Conservation (phyloP, 768 basidiomycete genomes). For the Porpolomopsis calyptriformis region DNA sequence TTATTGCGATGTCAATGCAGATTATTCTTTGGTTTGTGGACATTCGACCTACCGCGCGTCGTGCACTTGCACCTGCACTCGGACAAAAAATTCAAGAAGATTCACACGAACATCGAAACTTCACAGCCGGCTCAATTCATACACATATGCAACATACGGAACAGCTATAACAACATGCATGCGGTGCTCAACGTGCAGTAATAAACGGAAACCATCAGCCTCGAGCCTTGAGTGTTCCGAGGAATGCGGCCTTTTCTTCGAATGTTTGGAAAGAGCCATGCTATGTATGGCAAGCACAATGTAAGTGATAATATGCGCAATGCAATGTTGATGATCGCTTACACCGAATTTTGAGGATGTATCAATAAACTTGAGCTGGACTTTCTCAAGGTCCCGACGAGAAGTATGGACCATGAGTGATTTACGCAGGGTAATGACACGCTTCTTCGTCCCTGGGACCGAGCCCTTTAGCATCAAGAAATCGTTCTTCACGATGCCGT, state of each 20-base stretch:
- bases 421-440: constrained; percentile 94
- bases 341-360: constrained; percentile 96
- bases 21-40: too few species aligned
- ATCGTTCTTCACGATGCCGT: constrained; percentile 98
- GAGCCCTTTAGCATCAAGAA: constrained; percentile 96
- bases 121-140: too few species aligned
- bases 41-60: too few species aligned
- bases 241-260: constrained; percentile 93
- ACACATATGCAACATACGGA: constrained; percentile 27
- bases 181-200: constrained; percentile 32
- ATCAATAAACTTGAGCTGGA: constrained; percentile 97
- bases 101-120: too few species aligned
- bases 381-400: constrained; percentile 94
- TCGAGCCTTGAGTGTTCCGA: constrained; percentile 82
- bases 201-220: constrained; percentile 41
- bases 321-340: constrained; percentile 23
- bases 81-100: too few species aligned
- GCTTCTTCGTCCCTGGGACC: constrained; percentile 93
- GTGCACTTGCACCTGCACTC: too few species aligned
- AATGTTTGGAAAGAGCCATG: constrained; percentile 95
- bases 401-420: constrained; percentile 95
- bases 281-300: constrained; percentile 27
- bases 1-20: too few species aligned
- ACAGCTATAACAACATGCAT: constrained; percentile 23
- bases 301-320: neutral